These are phyloP conservation scores for Xerocomellus chrysenteron DNA, from an alignment of 768 basidiomycete genomes.

Conservation along the genomic window DNA sequence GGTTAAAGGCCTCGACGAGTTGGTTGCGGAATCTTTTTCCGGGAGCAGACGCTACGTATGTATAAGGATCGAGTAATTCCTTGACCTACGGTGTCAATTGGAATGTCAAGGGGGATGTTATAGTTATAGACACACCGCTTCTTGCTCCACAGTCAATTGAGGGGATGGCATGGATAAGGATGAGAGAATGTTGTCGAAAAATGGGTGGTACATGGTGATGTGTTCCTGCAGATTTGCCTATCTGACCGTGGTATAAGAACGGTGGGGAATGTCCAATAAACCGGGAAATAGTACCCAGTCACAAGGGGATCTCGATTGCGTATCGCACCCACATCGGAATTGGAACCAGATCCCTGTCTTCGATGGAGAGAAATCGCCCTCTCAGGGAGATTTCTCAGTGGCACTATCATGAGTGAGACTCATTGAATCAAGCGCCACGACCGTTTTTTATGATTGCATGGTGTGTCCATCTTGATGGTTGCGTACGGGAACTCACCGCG, in stretches of 20 bases:
- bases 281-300: conserved; percentile 5
- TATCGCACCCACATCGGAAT: conserved; percentile 2
- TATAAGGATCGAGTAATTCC: conserved; percentile 82
- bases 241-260: conserved; percentile 11
- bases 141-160: conserved; percentile 20
- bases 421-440: conserved; percentile 11
- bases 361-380: conserved; percentile 2
- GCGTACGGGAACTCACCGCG: neutral
- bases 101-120: neutral
- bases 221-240: neutral
- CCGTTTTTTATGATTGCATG: neutral
- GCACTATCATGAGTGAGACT: conserved; percentile 11
- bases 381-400: conserved; percentile 4
- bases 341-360: neutral
- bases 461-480: neutral
- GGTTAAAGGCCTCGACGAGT: conserved; percentile 89
- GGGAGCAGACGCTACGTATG: conserved; percentile 77
- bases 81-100: conserved; percentile 9
- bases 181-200: conserved; percentile 42
- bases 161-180: conserved; percentile 31
- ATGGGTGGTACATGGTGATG: conserved; percentile 20
- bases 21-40: conserved; percentile 90
- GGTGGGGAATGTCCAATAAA: conserved; percentile 1
- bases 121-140: conserved; percentile 18
- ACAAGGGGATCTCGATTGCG: neutral